Conservation (phyloP, 306 rosid genomes). For the Prunus mume region DNA sequence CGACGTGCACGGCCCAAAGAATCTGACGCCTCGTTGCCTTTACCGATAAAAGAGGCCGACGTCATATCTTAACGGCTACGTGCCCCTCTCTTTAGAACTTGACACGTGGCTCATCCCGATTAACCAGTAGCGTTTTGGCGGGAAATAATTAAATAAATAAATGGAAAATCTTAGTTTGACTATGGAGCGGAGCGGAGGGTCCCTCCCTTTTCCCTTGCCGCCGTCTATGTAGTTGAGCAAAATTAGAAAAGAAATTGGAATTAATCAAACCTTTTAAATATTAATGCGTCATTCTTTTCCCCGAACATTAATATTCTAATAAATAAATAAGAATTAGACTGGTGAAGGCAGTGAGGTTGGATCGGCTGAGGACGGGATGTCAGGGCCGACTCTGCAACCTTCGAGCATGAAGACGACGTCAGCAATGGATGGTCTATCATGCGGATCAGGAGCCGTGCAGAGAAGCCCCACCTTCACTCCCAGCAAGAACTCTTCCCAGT, state of each 20-base stretch:
- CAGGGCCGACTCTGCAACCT: constrained; percentile 84
- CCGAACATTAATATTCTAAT: no score
- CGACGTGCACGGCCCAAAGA: constrained; percentile 11
- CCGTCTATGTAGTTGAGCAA: constrained; percentile 21
- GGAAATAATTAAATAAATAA: constrained; percentile 15
- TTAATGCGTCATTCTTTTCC: neutral
- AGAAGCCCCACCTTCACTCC: constrained; percentile 79
- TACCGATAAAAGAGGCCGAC: constrained; percentile 22
- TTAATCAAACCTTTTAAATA: neutral
- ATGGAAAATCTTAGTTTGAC: constrained; percentile 25
- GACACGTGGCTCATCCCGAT: constrained; percentile 48
- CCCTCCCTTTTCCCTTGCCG: constrained; percentile 21
- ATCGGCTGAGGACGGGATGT: constrained; percentile 80
- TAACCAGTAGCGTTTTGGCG: constrained; percentile 42
- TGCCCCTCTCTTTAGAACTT: constrained; percentile 21
- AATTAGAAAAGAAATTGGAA: neutral
- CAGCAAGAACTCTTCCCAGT: constrained; percentile 83
- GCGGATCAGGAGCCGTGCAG: constrained; percentile 85
- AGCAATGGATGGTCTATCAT: constrained; percentile 73
- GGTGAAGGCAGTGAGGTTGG: constrained; percentile 81
- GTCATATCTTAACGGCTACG: constrained; percentile 67
- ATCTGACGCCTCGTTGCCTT: constrained; percentile 13
- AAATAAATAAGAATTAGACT: constrained; percentile 21
- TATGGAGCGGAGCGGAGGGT: neutral
- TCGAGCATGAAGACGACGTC: constrained; percentile 90